phyloP scores from a whole-genome alignment of 306 rosid genomes.

The Gynostemma pentaphyllum region DNA sequence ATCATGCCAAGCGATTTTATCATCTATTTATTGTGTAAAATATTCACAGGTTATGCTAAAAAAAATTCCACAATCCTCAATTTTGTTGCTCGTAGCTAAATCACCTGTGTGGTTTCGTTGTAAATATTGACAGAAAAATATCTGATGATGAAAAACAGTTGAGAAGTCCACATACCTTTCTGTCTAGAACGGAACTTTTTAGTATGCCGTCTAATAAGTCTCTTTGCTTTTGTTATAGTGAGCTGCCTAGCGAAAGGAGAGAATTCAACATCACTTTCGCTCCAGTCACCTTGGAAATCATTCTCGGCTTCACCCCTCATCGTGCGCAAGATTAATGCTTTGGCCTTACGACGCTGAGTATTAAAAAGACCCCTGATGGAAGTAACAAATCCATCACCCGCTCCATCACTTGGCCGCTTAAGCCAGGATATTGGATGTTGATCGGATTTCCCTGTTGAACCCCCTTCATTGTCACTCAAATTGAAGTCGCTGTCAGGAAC shows the following conservation, averaged over 20 bases:
- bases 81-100: too few relatives aligned
- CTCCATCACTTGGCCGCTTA: constrained; percentile 90
- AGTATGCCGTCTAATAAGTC: constrained; percentile 87
- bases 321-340: constrained; percentile 82
- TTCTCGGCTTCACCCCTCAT: constrained; percentile 96
- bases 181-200: constrained; percentile 80
- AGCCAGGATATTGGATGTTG: constrained; percentile 67
- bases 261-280: constrained; percentile 79
- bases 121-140: not conserved
- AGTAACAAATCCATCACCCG: constrained; percentile 99
- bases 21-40: not conserved
- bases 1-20: not conserved
- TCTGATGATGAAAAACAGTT: not conserved
- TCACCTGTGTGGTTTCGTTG: too few relatives aligned
- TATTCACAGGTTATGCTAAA: not conserved
- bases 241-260: constrained; percentile 93
- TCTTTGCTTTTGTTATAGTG: constrained; percentile 79
- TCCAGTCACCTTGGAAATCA: constrained; percentile 95
- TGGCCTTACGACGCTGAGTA: constrained; percentile 88
- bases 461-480: constrained; percentile 81
- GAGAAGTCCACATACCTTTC: constrained; percentile 44
- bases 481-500: constrained; percentile 74
- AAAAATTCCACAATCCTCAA: not conserved
- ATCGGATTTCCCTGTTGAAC: constrained; percentile 59
- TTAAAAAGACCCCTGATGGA: constrained; percentile 85